Conservation (phyloP, 345 rosid species). For the Eutrema japonicum region DNA sequence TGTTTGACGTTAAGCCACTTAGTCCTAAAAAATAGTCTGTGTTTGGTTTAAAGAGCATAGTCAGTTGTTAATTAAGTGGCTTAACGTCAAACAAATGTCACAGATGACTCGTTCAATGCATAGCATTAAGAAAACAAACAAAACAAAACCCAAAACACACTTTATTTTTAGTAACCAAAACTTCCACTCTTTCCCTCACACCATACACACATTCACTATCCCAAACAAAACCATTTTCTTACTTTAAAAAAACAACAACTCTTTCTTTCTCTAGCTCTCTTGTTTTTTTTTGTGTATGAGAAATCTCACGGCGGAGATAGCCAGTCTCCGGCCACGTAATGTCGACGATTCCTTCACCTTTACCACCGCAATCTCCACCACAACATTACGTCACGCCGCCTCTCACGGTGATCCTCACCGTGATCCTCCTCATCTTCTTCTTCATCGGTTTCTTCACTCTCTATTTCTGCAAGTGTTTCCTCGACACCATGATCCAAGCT, state of each 20-base stretch:
- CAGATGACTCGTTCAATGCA: conserved; percentile 45
- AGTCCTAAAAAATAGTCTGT: too few relatives aligned
- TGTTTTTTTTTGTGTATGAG: conserved; percentile 42
- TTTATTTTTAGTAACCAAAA: conserved; percentile 39
- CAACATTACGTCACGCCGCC: conserved; percentile 48
- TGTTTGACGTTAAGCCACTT: too few relatives aligned
- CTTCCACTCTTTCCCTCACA: conserved; percentile 18
- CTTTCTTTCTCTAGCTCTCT: not conserved
- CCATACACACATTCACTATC: conserved; percentile 13
- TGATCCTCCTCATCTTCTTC: conserved; percentile 63
- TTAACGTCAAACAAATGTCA: conserved; percentile 34
- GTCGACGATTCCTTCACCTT: conserved; percentile 42
- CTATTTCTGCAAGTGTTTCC: conserved; percentile 64
- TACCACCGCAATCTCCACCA: conserved; percentile 2
- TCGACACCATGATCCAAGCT: conserved; percentile 49
- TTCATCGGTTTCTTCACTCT: conserved; percentile 68
- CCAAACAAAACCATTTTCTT: conserved; percentile 11
- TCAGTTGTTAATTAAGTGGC: not conserved
- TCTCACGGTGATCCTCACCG: conserved; percentile 54
- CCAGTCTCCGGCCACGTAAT: conserved; percentile 63
- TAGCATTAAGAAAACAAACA: conserved; percentile 13
- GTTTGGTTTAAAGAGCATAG: too few relatives aligned
- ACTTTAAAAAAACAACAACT: conserved; percentile 1
- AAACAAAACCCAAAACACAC: conserved; percentile 25
- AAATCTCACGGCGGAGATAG: conserved; percentile 53